Conservation (phyloP, 345 rosid genomes). For the Eutrema yunnanense region DNA sequence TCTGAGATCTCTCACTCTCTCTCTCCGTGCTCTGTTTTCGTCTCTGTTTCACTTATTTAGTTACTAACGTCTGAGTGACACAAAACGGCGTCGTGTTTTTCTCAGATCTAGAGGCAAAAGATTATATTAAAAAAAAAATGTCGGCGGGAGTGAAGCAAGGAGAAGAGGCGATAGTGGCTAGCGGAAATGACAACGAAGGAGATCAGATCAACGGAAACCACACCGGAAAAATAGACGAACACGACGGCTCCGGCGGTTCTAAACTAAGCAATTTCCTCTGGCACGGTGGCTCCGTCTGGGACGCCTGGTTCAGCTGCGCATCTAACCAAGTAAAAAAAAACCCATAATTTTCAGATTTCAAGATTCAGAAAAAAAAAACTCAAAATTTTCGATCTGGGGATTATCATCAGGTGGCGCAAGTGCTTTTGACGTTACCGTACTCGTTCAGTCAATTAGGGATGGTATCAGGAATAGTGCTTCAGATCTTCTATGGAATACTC, state of each 20-base stretch:
- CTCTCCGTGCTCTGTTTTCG: not conserved
- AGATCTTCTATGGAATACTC: constrained; percentile 76
- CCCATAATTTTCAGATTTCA: not conserved
- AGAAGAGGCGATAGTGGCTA: constrained; percentile 82
- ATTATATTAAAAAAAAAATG: constrained; percentile 43
- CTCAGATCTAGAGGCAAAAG: constrained; percentile 32
- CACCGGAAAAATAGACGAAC: constrained; percentile 32
- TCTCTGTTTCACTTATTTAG: not conserved
- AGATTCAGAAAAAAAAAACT: not conserved
- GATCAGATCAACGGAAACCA: constrained; percentile 25
- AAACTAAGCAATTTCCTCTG: constrained; percentile 66
- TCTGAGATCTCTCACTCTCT: constrained; percentile 11
- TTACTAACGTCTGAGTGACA: not conserved
- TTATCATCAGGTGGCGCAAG: constrained; percentile 78
- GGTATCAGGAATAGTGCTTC: constrained; percentile 80
- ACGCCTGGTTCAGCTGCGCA: constrained; percentile 99
- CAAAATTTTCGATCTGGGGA: not conserved
- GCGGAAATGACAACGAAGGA: constrained; percentile 43
- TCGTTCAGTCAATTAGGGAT: constrained; percentile 97
- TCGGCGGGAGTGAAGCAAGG: constrained; percentile 43
- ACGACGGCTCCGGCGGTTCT: constrained; percentile 31
- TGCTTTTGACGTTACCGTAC: constrained; percentile 84
- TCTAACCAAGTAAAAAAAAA: constrained; percentile 71
- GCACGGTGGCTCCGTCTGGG: constrained; percentile 99
- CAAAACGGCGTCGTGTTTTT: not conserved